These are phyloP conservation scores for Apophysomyces trapeziformis DNA, from an alignment of 371 early-diverging fungal genomes.

Conservation along the genomic window DNA sequence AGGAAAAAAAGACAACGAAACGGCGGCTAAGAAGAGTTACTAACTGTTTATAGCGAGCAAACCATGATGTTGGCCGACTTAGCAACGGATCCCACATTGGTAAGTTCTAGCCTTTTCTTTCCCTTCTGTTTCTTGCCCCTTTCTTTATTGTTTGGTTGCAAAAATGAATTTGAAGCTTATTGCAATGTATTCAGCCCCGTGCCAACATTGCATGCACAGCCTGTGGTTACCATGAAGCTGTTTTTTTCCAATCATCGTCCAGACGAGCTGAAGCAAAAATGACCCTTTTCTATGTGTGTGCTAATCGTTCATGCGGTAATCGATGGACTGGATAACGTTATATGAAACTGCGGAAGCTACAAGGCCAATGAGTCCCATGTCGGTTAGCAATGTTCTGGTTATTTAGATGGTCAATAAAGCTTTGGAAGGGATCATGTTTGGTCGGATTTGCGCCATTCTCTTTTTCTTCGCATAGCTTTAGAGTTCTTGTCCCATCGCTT, in stretches of 20 bases:
- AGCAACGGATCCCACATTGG: constrained; percentile 81
- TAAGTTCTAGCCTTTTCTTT: constrained; percentile 23
- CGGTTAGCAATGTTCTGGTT: too few relatives aligned
- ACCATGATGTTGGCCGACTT: constrained; percentile 80
- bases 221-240: constrained; percentile 80
- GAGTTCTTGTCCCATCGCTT: too few relatives aligned
- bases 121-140: too few relatives aligned
- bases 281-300: constrained; percentile 93
- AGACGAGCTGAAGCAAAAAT: constrained; percentile 88
- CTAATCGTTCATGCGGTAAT: constrained; percentile 73
- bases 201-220: constrained; percentile 69
- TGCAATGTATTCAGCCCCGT: constrained; percentile 56
- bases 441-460: too few relatives aligned
- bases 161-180: background rate
- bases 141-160: too few relatives aligned
- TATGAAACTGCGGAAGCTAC: too few relatives aligned
- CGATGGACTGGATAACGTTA: constrained; percentile 62
- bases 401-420: too few relatives aligned
- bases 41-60: constrained; percentile 61
- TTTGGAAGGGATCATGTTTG: too few relatives aligned
- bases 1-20: background rate
- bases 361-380: too few relatives aligned
- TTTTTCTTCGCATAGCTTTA: too few relatives aligned
- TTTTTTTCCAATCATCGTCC: constrained; percentile 92
- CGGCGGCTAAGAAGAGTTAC: background rate